phyloP scores from a whole-genome alignment of 148 eudicot genomes.

The Fagopyrum tataricum region DNA sequence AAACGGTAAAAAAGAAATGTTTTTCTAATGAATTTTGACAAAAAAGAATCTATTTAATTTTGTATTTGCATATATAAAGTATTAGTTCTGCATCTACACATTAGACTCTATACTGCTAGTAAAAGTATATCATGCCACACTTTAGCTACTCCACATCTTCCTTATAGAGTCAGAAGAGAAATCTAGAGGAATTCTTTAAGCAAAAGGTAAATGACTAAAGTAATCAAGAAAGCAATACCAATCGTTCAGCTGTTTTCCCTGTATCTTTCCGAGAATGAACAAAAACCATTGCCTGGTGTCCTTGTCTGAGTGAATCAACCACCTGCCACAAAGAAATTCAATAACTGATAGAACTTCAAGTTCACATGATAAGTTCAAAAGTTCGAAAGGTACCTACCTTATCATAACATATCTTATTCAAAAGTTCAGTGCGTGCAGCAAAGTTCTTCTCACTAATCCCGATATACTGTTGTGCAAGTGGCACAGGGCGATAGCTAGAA shows the following conservation, averaged over 20 bases:
- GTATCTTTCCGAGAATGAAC: constrained; percentile 98
- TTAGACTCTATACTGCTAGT: background rate
- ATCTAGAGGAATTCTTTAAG: background rate
- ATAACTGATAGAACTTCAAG: background rate
- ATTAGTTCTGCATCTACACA: background rate
- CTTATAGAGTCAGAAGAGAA: background rate
- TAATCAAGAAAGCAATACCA: constrained; percentile 39
- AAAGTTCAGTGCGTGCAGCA: constrained; percentile 69
- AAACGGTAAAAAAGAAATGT: background rate
- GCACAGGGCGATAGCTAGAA: constrained; percentile 97
- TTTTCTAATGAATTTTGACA: background rate
- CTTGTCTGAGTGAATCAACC: constrained; percentile 79
- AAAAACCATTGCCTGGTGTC: constrained; percentile 96
- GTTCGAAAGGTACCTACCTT: constrained; percentile 33
- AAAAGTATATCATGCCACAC: background rate
- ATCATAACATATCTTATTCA: constrained; percentile 77
- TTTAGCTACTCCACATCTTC: background rate
- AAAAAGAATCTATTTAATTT: background rate
- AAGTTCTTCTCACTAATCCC: constrained; percentile 84
- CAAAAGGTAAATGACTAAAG: background rate
- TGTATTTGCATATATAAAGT: background rate
- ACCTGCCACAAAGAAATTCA: constrained; percentile 36
- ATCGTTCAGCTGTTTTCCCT: constrained; percentile 84
- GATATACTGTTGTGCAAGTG: constrained; percentile 94
- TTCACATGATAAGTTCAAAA: background rate